A percentile compares a stretch with the other conserved stretches of the same genome.
Evolutionary conservation across 2,329 filamentous ascomycete species (phyloP).

Genomic region (Microdochium nivale): DNA sequence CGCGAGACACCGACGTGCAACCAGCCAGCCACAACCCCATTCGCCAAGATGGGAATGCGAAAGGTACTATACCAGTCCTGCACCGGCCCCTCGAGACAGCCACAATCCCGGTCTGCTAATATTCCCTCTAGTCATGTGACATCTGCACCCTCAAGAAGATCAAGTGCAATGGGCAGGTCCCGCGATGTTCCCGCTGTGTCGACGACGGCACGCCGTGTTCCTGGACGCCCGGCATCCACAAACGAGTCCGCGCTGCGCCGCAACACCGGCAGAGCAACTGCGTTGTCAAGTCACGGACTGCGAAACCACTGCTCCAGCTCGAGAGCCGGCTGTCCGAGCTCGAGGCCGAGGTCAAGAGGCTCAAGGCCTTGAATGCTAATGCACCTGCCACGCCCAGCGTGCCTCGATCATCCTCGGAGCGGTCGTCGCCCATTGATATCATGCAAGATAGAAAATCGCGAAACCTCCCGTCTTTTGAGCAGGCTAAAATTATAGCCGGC

Average conservation of each 20-base stretch:
- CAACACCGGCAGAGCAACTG: neutral
- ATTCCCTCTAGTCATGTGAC: neutral
- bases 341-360: neutral
- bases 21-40: neutral
- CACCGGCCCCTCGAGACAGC: no score
- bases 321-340: neutral
- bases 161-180: neutral
- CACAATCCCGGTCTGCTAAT: no score
- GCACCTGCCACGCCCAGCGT: neutral
- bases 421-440: no score
- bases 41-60: neutral
- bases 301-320: neutral
- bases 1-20: neutral
- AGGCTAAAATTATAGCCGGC: neutral
- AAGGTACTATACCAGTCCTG: neutral
- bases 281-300: neutral
- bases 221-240: neutral
- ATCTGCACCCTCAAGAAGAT: neutral
- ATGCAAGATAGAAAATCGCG: no score
- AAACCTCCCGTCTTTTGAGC: no score
- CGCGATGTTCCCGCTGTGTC: neutral
- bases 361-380: neutral
- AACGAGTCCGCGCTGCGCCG: neutral
- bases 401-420: no score
- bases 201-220: neutral